Evolutionary conservation across 345 rosid species (phyloP).

Genomic region (Sapria himalayana): DNA sequence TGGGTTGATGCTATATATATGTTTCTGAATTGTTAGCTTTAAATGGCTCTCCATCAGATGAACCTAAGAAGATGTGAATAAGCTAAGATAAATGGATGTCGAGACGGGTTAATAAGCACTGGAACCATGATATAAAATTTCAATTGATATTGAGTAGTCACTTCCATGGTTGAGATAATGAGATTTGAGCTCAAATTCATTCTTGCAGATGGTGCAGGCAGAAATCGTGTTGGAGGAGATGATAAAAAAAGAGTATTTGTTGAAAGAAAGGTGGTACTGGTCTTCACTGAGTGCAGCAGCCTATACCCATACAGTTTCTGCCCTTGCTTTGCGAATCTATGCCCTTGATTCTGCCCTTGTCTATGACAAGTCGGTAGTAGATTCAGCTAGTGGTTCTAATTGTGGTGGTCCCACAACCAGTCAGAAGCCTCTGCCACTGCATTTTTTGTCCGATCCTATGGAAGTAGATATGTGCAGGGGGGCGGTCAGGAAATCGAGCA

Average conservation of each 20-base stretch:
- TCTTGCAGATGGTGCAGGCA: slow-evolving; percentile 76
- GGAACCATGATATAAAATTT: too few species aligned
- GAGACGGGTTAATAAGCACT: too few species aligned
- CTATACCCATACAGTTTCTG: slow-evolving; percentile 54
- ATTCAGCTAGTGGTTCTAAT: slow-evolving; percentile 21
- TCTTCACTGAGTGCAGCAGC: slow-evolving; percentile 88
- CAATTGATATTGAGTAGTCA: too few species aligned
- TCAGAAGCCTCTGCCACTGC: slow-evolving; percentile 17
- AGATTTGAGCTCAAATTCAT: too few species aligned
- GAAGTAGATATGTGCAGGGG: slow-evolving; percentile 39
- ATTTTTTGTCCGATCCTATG: slow-evolving; percentile 22
- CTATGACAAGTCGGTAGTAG: slow-evolving; percentile 28
- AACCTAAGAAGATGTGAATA: too few species aligned
- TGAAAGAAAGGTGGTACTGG: slow-evolving; percentile 99
- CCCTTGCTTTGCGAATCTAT: slow-evolving; percentile 61
- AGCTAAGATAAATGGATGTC: too few species aligned
- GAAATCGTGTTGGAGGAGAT: slow-evolving; percentile 65
- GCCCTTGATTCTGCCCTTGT: slow-evolving; percentile 66
- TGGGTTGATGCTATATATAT: neutral
- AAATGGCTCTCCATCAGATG: too few species aligned
- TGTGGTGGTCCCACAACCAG: slow-evolving; percentile 15
- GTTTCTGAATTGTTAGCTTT: too few species aligned
- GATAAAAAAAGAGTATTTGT: slow-evolving; percentile 55
- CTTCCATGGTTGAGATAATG: too few species aligned
- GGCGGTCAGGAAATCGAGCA: slow-evolving; percentile 43